Conservation (phyloP, 495 filamentous ascomycete species). For the Aspergillus asperescens region DNA sequence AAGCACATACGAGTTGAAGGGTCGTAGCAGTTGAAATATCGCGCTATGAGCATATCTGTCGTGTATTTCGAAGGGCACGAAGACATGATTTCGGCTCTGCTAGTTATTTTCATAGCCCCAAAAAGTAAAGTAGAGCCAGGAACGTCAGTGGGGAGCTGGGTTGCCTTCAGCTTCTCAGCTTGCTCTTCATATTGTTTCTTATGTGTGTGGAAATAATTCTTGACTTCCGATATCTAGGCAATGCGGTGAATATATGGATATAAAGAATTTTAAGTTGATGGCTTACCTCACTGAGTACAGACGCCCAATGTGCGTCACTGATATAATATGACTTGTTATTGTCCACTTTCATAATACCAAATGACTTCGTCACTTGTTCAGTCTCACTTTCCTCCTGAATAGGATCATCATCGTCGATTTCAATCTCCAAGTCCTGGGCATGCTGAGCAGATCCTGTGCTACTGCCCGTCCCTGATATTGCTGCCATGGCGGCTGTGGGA, state of each 20-base stretch:
- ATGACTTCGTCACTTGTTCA: slow-evolving; percentile 76
- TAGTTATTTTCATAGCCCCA: slow-evolving; percentile 58
- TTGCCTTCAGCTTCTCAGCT: slow-evolving; percentile 55
- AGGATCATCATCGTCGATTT: slow-evolving; percentile 51
- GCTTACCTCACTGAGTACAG: slow-evolving; percentile 73
- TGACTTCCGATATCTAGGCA: slow-evolving; percentile 83
- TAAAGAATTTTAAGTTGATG: slow-evolving; percentile 7
- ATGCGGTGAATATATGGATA: slow-evolving; percentile 7
- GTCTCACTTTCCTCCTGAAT: slow-evolving; percentile 72
- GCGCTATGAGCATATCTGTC: slow-evolving; percentile 71
- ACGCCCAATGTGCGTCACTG: slow-evolving; percentile 86
- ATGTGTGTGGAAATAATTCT: slow-evolving; percentile 73
- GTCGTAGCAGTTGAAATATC: slow-evolving; percentile 69
- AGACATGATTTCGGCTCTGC: slow-evolving; percentile 68
- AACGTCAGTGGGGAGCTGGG: slow-evolving; percentile 52
- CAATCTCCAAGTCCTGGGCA: slow-evolving; percentile 56
- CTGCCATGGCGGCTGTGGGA: slow-evolving; percentile 57
- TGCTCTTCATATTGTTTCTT: slow-evolving; percentile 66
- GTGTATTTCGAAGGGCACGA: slow-evolving; percentile 74
- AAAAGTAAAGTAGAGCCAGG: slow-evolving; percentile 70
- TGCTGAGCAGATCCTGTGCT: slow-evolving; percentile 46
- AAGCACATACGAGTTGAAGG: slow-evolving; percentile 59
- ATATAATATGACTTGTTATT: slow-evolving; percentile 82
- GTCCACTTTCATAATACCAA: slow-evolving; percentile 83
- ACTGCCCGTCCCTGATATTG: slow-evolving; percentile 57